A percentile compares a stretch with the other conserved stretches of the same genome.
Conservation (phyloP, 108 stramenopile species). For the Nitzschia inconspicua region DNA sequence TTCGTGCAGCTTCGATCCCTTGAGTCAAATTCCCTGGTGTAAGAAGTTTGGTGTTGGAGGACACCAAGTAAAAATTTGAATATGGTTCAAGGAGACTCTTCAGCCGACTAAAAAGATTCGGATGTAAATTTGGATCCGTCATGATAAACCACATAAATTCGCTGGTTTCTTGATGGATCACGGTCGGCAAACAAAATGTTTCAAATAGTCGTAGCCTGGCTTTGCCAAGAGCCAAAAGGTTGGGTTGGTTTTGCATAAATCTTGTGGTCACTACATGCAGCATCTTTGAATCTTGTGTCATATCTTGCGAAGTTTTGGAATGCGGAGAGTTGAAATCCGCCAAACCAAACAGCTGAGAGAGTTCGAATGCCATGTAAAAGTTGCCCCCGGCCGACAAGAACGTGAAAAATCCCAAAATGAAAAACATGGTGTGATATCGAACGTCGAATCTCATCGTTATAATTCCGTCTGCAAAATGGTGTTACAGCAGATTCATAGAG, state of each 20-base stretch:
- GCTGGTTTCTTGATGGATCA: slow-evolving; percentile 33
- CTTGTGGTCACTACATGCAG: slow-evolving; percentile 53
- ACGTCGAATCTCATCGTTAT: no score
- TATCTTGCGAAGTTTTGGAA: no score
- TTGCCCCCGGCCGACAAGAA: no score
- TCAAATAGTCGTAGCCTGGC: slow-evolving; percentile 51
- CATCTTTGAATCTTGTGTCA: no score
- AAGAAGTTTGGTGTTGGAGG: slow-evolving; percentile 37
- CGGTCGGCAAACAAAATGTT: slow-evolving; percentile 57
- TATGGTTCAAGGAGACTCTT: slow-evolving; percentile 25
- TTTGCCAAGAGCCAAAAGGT: slow-evolving; percentile 38
- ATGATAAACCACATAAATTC: slow-evolving; percentile 62
- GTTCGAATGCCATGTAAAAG: no score
- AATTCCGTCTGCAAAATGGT: no score
- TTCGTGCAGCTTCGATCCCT: neutral
- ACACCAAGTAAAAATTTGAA: slow-evolving; percentile 44
- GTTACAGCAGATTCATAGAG: no score
- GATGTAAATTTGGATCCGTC: slow-evolving; percentile 45
- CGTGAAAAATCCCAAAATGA: no score
- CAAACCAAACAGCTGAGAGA: no score
- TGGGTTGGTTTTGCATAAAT: slow-evolving; percentile 64
- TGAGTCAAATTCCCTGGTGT: slow-evolving; percentile 8
- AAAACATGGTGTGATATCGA: no score
- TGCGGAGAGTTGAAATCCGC: no score
- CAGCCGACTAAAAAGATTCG: slow-evolving; percentile 19